These are phyloP conservation scores for Clitoria ternatea DNA, from an alignment of 306 rosid species.

Conservation along the genomic window DNA sequence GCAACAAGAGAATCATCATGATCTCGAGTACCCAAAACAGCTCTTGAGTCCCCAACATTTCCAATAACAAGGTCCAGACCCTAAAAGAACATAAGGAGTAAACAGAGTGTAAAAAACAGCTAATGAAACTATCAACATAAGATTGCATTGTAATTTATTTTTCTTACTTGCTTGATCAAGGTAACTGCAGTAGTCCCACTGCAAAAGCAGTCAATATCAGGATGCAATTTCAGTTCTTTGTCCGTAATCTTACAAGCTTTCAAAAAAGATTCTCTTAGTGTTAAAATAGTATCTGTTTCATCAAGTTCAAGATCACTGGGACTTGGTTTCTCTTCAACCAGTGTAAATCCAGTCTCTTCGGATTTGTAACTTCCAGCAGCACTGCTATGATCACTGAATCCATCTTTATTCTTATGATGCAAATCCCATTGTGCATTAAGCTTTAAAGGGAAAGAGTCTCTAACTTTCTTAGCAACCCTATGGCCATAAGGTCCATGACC, in stretches of 20 bases:
- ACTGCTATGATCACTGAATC: conserved; percentile 22
- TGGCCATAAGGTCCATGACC: conserved; percentile 97
- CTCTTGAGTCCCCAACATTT: conserved; percentile 60
- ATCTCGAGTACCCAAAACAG: conserved; percentile 79
- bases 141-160: background rate
- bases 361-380: conserved; percentile 30
- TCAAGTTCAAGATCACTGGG: conserved; percentile 23
- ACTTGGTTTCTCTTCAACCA: conserved; percentile 31
- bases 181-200: conserved; percentile 96
- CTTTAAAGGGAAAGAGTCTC: conserved; percentile 83
- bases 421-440: conserved; percentile 69
- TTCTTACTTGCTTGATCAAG: conserved; percentile 73
- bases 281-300: conserved; percentile 26
- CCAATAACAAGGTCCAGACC: conserved; percentile 76
- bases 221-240: conserved; percentile 84
- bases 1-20: conserved; percentile 50
- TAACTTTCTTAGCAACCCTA: conserved; percentile 77
- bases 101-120: background rate
- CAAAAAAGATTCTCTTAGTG: conserved; percentile 60
- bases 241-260: conserved; percentile 84
- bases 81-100: conserved; percentile 34
- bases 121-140: background rate
- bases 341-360: conserved; percentile 27
- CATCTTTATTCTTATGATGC: conserved; percentile 33
- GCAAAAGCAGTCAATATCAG: conserved; percentile 71